These are phyloP conservation scores for Fagus sylvatica DNA, from an alignment of 306 rosid species.

Conservation along the genomic window DNA sequence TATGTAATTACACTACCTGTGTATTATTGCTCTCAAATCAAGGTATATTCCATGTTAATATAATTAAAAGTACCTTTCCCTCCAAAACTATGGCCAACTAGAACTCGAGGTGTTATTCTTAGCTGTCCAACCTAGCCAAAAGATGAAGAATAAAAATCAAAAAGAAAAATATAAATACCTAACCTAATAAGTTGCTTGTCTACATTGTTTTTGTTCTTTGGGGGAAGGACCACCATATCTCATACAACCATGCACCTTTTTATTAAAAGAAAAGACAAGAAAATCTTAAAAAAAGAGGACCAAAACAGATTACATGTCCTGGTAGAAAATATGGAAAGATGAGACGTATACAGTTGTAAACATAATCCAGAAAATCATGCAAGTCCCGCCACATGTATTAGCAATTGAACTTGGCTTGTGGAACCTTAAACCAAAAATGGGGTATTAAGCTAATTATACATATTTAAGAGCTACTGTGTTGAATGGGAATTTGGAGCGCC, in stretches of 20 bases:
- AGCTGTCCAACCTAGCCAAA: conserved; percentile 64
- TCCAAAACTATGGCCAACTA: conserved; percentile 97
- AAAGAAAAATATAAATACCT: neutral
- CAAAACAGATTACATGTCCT: neutral
- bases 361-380: neutral
- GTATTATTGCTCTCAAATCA: conserved; percentile 5
- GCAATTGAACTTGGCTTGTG: too few species aligned
- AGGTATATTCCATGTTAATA: neutral
- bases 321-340: neutral
- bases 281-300: neutral
- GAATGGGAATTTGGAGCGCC: neutral
- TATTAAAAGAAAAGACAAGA: too few species aligned
- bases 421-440: too few species aligned
- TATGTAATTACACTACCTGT: neutral
- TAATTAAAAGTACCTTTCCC: conserved; percentile 67
- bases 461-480: neutral
- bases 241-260: neutral
- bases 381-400: too few species aligned
- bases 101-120: conserved; percentile 80
- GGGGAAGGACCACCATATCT: neutral
- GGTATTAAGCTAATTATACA: too few species aligned
- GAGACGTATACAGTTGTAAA: neutral
- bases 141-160: conserved; percentile 29
- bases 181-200: too few species aligned
- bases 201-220: too few species aligned